phyloP scores from a whole-genome alignment of 805 yeast species.

The Candida maltosa region DNA sequence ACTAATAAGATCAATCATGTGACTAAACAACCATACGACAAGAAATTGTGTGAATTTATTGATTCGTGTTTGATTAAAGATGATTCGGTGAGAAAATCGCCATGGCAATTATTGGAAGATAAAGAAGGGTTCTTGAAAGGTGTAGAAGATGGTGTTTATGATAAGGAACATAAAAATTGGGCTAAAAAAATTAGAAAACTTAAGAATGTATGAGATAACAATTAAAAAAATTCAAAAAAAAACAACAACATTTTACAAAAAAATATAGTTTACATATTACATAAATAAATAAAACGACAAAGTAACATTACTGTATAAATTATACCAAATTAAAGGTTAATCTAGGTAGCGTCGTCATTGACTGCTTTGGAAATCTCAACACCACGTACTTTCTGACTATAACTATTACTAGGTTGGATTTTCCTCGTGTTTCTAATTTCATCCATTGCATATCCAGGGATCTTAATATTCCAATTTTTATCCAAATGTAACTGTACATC shows the following conservation, averaged over 20 bases:
- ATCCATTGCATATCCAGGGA: slow-evolving; percentile 91
- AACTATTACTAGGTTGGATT: slow-evolving; percentile 62
- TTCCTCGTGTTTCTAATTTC: slow-evolving; percentile 78
- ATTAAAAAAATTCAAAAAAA: neutral
- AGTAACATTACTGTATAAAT: neutral
- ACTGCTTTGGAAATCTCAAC: slow-evolving; percentile 63
- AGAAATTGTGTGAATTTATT: slow-evolving; percentile 62
- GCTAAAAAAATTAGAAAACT: slow-evolving; percentile 35
- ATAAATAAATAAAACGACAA: neutral
- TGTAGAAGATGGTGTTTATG: slow-evolving; percentile 27
- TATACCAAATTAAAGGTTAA: neutral
- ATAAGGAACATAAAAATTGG: slow-evolving; percentile 38
- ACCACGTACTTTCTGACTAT: slow-evolving; percentile 67
- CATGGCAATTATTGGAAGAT: slow-evolving; percentile 58
- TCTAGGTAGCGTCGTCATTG: slow-evolving; percentile 39
- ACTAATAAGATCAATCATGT: slow-evolving; percentile 26
- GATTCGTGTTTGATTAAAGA: slow-evolving; percentile 73
- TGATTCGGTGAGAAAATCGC: slow-evolving; percentile 63
- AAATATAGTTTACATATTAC: neutral
- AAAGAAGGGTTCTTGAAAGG: slow-evolving; percentile 25
- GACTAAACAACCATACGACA: slow-evolving; percentile 33
- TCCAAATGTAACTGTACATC: slow-evolving; percentile 92
- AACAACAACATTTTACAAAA: slow-evolving; percentile 1
- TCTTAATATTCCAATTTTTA: slow-evolving; percentile 89
- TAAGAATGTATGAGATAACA: slow-evolving; percentile 20